Evolutionary conservation across 345 rosid species (phyloP), one percentile per base, ranked within the genome.

Genomic region (Cardamine resedifolia): DNA sequence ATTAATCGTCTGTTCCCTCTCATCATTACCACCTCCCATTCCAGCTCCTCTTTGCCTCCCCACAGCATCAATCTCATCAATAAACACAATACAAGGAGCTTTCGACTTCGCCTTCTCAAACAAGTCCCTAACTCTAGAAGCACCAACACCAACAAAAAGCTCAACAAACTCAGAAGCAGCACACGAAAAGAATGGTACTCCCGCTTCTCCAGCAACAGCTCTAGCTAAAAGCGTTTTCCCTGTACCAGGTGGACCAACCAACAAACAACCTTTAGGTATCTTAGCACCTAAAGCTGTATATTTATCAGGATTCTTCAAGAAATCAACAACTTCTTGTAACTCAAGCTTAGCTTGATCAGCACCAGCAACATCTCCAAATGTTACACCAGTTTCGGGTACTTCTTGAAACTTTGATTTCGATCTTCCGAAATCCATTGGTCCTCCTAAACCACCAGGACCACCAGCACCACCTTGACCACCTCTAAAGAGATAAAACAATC

Each of bases 11-110:
- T 90, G 97, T 73, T 93, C 98, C 18, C 94, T 90, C 78, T 93
- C 97, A 64, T 93, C 97, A 69, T 90, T 90, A 57, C 97, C 98
- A 59, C 96, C 98, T 51, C 98, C 96, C 58, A 87, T 83, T 2
- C 96, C 98, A 12, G 96, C 96, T 71, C 98, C 98, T 77, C 98
- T 85, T 77, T 92, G 96, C 75, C 98, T 83, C 47, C 96, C 94
- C 5, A 90, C 98, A 3, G 90, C 98, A 77, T 86, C 96, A 79
- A 93, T 93, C 74, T 93, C 98, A 81, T 93, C 96, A 11, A 89
- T 88, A 41, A 93, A 88, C 47, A 84, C 98, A 74, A 86, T 85
- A 72, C 88, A 89, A 0, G 96, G 95, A 1, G 97, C 97, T 66
- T 87, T 93, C 2, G 90, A 79, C 45, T 93, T 89, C 0, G 94